Evolutionary conservation across 2,329 filamentous ascomycete genomes (phyloP), one percentile per base, ranked within the genome.

Genomic region (Septoria petroselini): DNA sequence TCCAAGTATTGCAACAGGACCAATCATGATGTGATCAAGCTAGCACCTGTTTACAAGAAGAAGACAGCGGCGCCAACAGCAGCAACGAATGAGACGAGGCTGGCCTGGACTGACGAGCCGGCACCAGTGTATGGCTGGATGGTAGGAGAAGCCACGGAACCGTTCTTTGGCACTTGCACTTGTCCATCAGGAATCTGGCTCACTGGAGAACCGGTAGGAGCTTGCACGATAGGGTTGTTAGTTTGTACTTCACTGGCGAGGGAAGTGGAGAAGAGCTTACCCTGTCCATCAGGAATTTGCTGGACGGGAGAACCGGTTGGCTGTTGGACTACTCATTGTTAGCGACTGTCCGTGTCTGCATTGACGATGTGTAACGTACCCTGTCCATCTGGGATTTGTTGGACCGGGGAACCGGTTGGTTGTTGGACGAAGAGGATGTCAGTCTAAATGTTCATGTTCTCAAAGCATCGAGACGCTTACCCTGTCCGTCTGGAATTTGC

Each of bases 31-130:
- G n/a, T n/a, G n/a, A n/a, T n/a, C n/a, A n/a, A n/a, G n/a, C n/a
- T n/a, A n/a, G n/a, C n/a, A n/a, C n/a, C n/a, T n/a, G 47, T 52
- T 63, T 64, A 66, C 35, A 66, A 58, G 51, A 64, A 53, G 45
- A 58, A 58, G 12, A 63, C 41, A 27, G 62, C 64, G 37, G 60
- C 9, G 52, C 62, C 54, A 59, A 60, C 65, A 25, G 63, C 65
- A 30, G 60, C 62, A 18, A 68, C 50, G 38, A 61, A 64, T 50
- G 63, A 59, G 44, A 64, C 12, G 49, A 57, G 58, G 38, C 52
- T 54, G 35, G 45, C 41, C 63, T 45, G 41, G 58, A 52, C 25
- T 55, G 55, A n/a, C 58, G 37, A 15, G 55, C 50, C 65, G 35
- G 62, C 66, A 40, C 66, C 66, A 29, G 65, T 67, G 63, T 63